Evolutionary conservation across 345 rosid species (phyloP).

Genomic region (Citrus glauca): DNA sequence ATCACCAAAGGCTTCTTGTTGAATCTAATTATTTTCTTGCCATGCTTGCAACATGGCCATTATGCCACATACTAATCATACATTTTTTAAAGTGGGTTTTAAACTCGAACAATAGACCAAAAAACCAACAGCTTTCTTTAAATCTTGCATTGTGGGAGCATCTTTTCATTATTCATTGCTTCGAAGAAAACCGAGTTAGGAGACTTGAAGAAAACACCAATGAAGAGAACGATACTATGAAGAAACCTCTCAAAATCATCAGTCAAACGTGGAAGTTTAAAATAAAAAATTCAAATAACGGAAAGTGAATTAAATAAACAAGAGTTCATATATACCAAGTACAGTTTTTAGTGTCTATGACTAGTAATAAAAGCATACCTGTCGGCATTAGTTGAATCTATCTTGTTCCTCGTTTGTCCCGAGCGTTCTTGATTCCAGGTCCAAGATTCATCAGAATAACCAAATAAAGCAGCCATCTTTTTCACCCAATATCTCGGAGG

Average conservation of each 20-base stretch:
- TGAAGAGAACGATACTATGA: background rate
- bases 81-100: background rate
- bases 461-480: constrained; percentile 85
- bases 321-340: background rate
- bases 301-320: background rate
- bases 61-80: background rate
- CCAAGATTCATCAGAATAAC: constrained; percentile 48
- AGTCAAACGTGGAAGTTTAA: background rate
- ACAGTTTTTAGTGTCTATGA: background rate
- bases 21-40: background rate
- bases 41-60: background rate
- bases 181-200: background rate
- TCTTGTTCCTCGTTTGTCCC: constrained; percentile 27
- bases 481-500: constrained; percentile 86
- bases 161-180: background rate
- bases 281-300: constrained; percentile 11
- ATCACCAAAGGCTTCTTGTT: background rate
- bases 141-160: background rate
- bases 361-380: constrained; percentile 30
- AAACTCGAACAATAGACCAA: background rate
- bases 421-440: constrained; percentile 25
- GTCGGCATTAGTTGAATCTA: constrained; percentile 27
- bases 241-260: background rate
- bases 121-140: background rate
- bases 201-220: background rate